Evolutionary conservation across 2,329 filamentous ascomycete genomes (phyloP), one percentile per base, ranked within the genome.

Genomic region (Emericellopsis atlantica): DNA sequence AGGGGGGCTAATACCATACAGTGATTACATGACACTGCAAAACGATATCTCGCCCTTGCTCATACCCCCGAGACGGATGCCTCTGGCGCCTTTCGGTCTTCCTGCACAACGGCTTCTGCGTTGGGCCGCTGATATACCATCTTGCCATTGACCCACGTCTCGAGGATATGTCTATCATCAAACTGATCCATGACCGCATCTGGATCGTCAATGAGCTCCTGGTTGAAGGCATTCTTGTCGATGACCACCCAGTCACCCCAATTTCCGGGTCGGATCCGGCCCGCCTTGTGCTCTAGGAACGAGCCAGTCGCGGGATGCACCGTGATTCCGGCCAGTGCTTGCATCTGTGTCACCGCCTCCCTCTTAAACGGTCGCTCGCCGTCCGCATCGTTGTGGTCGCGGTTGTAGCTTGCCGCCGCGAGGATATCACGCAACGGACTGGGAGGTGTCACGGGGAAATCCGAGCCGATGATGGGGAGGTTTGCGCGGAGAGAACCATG

Each of bases 201-300:
- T 9, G 26, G 26, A 29, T 29, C 26, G 26, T 29, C 26, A 29
- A 29, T 29, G 26, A 29, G 26, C 38, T 57, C 65, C 7, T 80
- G 51, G 5, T 58, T 59, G 21, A 74, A 68, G 41, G 84, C 49
- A 11, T 64, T 62, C 43, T 79, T 75, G 46, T 83, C 78, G 11
- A 84, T 56, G n/a, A 85, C 78, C 4, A 84, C 65, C 79, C 79
- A 84, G 54, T 84, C 81, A 0, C 79, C 81, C 53, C 74, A 75
- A 1, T 72, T 74, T 0, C 76, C 78, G n/a, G 64, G 55, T 41
- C 65, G 57, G 24, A 84, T 79, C 1, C 71, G 62, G 0, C 79
- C 80, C 2, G 74, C 72, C 47, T 65, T 68, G 0, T 66, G 69
- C 36, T 81, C 75, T 38, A 74, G 59, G 38, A 80, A 80, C 1